A percentile compares a stretch with the other conserved stretches of the same genome.
Conservation (phyloP, 495 filamentous ascomycete species). For the Tetracladium marchalianum region DNA sequence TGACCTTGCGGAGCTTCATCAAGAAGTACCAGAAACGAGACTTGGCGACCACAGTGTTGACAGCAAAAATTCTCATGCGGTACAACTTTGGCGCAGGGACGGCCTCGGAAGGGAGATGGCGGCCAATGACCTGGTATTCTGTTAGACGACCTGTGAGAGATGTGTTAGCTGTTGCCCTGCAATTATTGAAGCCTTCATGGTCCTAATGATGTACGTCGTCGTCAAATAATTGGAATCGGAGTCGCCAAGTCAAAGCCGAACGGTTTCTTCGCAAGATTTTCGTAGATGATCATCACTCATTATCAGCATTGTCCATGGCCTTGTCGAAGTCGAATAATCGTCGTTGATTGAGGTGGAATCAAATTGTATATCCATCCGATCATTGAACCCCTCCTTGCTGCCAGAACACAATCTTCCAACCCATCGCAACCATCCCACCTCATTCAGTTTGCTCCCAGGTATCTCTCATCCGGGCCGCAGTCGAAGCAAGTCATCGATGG, state of each 20-base stretch:
- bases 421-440: too few species aligned
- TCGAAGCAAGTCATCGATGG: background rate
- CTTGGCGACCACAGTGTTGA: slow-evolving; percentile 95
- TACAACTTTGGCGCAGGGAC: slow-evolving; percentile 96
- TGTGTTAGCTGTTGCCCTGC: background rate
- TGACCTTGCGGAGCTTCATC: slow-evolving; percentile 96
- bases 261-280: too few species aligned
- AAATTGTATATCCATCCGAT: too few species aligned
- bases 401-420: too few species aligned
- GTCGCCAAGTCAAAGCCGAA: background rate
- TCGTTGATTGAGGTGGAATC: too few species aligned
- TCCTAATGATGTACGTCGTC: background rate
- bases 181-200: background rate
- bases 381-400: too few species aligned
- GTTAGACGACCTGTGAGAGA: slow-evolving; percentile 75
- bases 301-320: too few species aligned
- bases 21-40: slow-evolving; percentile 99
- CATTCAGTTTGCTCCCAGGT: background rate
- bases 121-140: slow-evolving; percentile 99
- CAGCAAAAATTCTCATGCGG: slow-evolving; percentile 99
- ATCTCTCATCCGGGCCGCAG: too few species aligned
- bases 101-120: slow-evolving; percentile 91
- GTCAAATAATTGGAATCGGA: background rate
- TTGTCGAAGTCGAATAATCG: too few species aligned
- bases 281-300: too few species aligned